phyloP scores from a whole-genome alignment of 495 filamentous ascomycete genomes.

The Copromyces sp. region DNA sequence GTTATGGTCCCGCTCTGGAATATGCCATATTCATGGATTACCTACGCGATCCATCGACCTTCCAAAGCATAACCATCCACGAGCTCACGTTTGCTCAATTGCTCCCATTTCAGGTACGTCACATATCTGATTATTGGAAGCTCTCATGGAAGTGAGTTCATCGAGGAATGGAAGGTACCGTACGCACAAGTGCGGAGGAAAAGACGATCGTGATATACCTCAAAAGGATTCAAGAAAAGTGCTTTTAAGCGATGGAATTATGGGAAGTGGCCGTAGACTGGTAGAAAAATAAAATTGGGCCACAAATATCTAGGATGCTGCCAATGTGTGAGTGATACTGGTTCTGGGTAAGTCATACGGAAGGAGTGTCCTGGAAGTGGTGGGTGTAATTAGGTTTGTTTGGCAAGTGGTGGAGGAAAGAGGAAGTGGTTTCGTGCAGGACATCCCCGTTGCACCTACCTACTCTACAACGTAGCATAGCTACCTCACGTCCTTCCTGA shows the following conservation, averaged over 20 bases:
- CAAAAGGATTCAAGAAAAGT: not conserved
- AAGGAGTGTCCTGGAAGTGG: not conserved
- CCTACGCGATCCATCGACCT: no score
- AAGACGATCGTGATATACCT: not conserved
- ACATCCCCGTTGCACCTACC: not conserved
- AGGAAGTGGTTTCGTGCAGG: not conserved
- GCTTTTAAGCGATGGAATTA: not conserved
- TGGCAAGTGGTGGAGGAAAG: not conserved
- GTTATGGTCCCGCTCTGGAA: no score
- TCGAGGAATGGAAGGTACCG: not conserved
- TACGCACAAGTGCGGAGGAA: not conserved
- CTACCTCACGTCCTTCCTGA: not conserved
- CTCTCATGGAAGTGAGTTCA: not conserved
- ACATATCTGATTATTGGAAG: not conserved
- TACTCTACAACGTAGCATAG: not conserved
- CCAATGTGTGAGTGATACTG: not conserved
- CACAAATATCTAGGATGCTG: not conserved
- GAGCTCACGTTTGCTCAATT: not conserved
- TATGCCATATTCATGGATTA: no score
- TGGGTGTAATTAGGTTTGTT: not conserved
- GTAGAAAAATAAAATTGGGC: not conserved
- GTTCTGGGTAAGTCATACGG: not conserved
- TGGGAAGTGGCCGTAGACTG: not conserved
- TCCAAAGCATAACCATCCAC: no score
- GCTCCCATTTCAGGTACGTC: not conserved